Conservation (phyloP, 495 filamentous ascomycete species). For the Penicillium silybi region DNA sequence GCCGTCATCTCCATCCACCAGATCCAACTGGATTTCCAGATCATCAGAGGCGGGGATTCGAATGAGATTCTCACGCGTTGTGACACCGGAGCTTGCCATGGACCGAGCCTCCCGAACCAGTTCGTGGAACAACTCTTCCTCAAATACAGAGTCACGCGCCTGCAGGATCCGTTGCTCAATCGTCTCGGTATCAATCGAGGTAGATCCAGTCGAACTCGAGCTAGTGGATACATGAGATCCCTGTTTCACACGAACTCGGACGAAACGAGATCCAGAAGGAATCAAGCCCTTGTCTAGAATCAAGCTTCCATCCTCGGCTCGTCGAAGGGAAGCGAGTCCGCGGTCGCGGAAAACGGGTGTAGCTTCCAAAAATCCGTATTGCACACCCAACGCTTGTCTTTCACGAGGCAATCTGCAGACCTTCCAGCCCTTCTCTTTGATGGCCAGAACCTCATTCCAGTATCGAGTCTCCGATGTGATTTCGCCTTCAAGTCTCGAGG, state of each 20-base stretch:
- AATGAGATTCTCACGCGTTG: conserved; percentile 53
- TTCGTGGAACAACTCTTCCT: conserved; percentile 93
- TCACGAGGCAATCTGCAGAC: conserved; percentile 70
- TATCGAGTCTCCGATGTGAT: conserved; percentile 75
- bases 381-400: conserved; percentile 71
- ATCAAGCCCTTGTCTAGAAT: conserved; percentile 65
- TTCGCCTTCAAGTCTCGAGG: conserved; percentile 68
- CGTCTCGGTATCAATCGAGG: conserved; percentile 26
- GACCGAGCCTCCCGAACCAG: conserved; percentile 74
- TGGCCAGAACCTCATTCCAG: conserved; percentile 78
- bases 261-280: conserved; percentile 50
- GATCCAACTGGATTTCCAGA: conserved; percentile 59
- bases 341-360: conserved; percentile 70
- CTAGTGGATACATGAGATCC: conserved; percentile 37
- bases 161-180: conserved; percentile 68
- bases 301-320: conserved; percentile 69
- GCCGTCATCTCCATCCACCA: conserved; percentile 56
- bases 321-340: conserved; percentile 72
- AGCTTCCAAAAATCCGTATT: conserved; percentile 85
- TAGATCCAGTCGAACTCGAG: conserved; percentile 36
- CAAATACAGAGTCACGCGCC: conserved; percentile 82
- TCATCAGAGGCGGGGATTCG: conserved; percentile 52
- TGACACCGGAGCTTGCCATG: conserved; percentile 62
- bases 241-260: conserved; percentile 58
- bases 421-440: conserved; percentile 82